Conservation (phyloP, 768 basidiomycete genomes). For the Dioszegia hungarica region DNA sequence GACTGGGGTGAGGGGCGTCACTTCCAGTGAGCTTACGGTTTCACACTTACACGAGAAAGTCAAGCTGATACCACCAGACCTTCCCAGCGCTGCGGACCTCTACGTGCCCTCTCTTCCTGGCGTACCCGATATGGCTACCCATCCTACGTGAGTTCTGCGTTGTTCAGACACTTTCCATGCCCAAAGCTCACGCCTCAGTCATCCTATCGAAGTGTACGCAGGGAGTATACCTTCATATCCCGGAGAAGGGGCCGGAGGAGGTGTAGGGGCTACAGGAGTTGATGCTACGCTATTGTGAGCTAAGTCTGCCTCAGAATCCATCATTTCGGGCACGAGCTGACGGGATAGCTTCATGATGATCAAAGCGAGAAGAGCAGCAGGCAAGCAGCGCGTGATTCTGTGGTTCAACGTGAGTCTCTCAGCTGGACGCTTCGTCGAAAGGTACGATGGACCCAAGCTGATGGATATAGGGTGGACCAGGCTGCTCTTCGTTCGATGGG, state of each 20-base stretch:
- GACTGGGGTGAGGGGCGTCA: too few species aligned
- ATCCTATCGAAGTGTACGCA: slow-evolving; percentile 47
- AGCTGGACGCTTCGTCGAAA: neutral
- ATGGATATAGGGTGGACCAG: slow-evolving; percentile 73
- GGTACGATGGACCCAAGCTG: neutral
- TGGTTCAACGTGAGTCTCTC: slow-evolving; percentile 96
- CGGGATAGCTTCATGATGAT: slow-evolving; percentile 67
- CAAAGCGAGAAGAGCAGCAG: slow-evolving; percentile 80
- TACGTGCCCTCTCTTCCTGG: slow-evolving; percentile 49
- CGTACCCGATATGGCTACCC: slow-evolving; percentile 39
- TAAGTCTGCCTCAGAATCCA: neutral
- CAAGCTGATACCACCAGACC: slow-evolving; percentile 12
- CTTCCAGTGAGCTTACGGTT: neutral
- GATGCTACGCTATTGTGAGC: slow-evolving; percentile 48
- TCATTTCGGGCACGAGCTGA: neutral
- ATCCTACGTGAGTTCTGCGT: slow-evolving; percentile 42
- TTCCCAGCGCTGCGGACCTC: slow-evolving; percentile 44
- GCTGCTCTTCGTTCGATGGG: slow-evolving; percentile 95
- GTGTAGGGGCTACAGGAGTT: slow-evolving; percentile 39
- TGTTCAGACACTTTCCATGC: neutral
- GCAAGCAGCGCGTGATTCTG: slow-evolving; percentile 82
- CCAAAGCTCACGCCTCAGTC: slow-evolving; percentile 27
- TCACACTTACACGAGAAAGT: too few species aligned
- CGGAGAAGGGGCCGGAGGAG: slow-evolving; percentile 43
- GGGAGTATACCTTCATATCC: slow-evolving; percentile 47